phyloP scores from a whole-genome alignment of 306 rosid species.

The Morella rubra region DNA sequence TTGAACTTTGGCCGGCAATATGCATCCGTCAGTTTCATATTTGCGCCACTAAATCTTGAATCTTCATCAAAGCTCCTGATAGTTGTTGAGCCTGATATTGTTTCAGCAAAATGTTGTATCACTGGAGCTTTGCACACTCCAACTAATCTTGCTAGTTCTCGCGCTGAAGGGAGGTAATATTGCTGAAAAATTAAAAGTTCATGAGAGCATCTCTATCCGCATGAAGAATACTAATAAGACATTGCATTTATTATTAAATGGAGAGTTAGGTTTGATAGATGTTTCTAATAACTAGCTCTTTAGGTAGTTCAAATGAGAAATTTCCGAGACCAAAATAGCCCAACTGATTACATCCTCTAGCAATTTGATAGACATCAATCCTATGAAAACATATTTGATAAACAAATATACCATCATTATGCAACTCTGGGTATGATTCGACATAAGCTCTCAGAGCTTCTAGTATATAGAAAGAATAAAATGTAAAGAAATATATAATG shows the following conservation, averaged over 20 bases:
- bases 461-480: neutral
- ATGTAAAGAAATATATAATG: neutral
- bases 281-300: neutral
- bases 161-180: slow-evolving; percentile 65
- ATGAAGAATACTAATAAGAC: neutral
- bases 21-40: slow-evolving; percentile 65
- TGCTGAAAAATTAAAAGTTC: slow-evolving; percentile 42
- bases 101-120: slow-evolving; percentile 80
- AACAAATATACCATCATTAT: neutral
- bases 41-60: slow-evolving; percentile 60
- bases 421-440: neutral
- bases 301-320: neutral
- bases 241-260: neutral
- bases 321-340: neutral
- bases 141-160: slow-evolving; percentile 70
- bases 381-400: neutral
- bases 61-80: slow-evolving; percentile 78
- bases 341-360: neutral
- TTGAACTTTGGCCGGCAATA: slow-evolving; percentile 66
- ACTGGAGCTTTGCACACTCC: slow-evolving; percentile 92
- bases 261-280: neutral
- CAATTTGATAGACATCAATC: neutral
- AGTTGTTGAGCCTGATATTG: slow-evolving; percentile 74
- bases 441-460: neutral
- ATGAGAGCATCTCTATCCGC: neutral